These are phyloP conservation scores for Cercospora sp. DNA, from an alignment of 2,329 filamentous ascomycete species.

Conservation along the genomic window DNA sequence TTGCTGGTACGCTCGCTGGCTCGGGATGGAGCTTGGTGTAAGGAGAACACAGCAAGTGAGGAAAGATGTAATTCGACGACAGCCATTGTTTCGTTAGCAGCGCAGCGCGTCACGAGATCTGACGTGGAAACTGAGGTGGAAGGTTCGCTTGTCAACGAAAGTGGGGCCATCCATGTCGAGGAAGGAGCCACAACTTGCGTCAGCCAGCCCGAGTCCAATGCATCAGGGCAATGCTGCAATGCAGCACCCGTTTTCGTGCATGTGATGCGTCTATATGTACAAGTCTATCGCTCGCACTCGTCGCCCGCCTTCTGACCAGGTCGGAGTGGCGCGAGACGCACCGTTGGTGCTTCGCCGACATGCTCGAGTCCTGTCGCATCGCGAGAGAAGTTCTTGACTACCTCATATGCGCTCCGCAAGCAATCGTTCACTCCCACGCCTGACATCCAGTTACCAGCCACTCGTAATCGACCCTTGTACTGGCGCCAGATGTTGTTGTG, in stretches of 20 bases:
- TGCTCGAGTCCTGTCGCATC: conserved; percentile 39
- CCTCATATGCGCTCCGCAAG: conserved; percentile 57
- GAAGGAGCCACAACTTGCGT: conserved; percentile 3
- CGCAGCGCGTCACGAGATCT: conserved; percentile 5
- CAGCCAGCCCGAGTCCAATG: not conserved
- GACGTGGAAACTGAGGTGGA: not conserved
- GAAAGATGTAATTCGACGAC: not conserved
- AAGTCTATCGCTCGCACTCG: conserved; percentile 22
- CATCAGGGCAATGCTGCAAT: not conserved
- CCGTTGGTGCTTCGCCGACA: conserved; percentile 29
- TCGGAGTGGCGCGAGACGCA: conserved; percentile 26
- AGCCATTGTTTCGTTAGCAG: not conserved
- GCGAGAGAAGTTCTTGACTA: conserved; percentile 47
- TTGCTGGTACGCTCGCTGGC: not conserved
- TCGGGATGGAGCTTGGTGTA: not conserved
- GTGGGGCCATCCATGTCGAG: conserved; percentile 6
- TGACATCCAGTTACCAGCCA: conserved; percentile 54
- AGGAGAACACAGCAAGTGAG: not conserved
- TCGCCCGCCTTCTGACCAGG: conserved; percentile 16
- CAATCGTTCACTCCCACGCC: conserved; percentile 55
- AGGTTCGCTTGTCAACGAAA: not conserved
- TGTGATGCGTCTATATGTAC: conserved; percentile 21
- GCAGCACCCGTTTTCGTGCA: not conserved
- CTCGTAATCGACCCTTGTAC: conserved; percentile 65
- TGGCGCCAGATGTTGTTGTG: conserved; percentile 56